Base-by-base conservation (phyloP, 495 filamentous ascomycete species). In the Pyrenula aspistea region DNA sequence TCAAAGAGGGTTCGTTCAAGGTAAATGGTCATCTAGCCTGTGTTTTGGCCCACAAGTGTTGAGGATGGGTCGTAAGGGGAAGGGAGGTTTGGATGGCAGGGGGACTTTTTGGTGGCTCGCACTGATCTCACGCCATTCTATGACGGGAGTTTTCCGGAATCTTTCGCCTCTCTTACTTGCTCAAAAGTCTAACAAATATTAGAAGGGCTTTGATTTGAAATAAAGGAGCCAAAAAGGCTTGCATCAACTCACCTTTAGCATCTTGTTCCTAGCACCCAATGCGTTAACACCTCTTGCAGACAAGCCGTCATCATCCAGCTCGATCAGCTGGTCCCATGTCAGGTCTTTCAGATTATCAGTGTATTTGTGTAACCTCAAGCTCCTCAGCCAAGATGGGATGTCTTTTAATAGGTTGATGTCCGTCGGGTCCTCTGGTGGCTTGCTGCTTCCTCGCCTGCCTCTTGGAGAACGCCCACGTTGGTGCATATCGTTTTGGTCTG, bases 301-400 rank as follows among this genome's bases (percentile, higher is more conserved):
- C 62, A 98, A 75, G 55, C 88, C 91, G 70, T 90, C 91, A 65
- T 98, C 94, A 67, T 95, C 88, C 57, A 98, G 76, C 69, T 91
- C 86, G 60, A 98, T 73, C 63, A 98, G 65, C 15, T 98, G 92
- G n/a, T 81, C 86, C 93, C 93, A 98, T 61, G 92, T 89, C 69
- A 97, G 79, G 67, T 96, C 91, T 72, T 97, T 98, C 63, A 98
- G 73, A 66, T 97, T 91, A 60, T 98, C 93, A 36, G 93, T 98
- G 71, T 98, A 98, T 75, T 98, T 98, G 75, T 98, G 93, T 62
- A 98, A 76, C 58, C 93, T 84, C 64, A 97, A 77, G 68, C 89
- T 96, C 72, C 93, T 84, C 67, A 98, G 77, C 93, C 93, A 98
- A 68, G 81, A 84, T 60, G 94, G 91, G 62, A 98, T 95, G 67